Evolutionary conservation across 179 eudicot genomes (phyloP).

Genomic region (Amaranthus tricolor): DNA sequence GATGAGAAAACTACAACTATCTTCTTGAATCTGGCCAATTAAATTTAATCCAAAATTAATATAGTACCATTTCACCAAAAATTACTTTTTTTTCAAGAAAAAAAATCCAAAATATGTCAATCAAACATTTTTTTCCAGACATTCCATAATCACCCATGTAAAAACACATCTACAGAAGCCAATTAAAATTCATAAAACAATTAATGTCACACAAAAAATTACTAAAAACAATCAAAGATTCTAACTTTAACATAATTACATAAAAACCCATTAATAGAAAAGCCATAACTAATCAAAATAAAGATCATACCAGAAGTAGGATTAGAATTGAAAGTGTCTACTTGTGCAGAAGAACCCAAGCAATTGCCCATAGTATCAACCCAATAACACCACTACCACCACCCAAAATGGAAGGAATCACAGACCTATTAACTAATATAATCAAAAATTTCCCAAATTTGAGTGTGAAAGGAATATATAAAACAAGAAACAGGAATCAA

Average conservation of each 20-base stretch:
- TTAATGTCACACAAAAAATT: background rate
- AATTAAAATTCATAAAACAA: background rate
- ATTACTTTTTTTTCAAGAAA: no score
- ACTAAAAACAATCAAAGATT: slow-evolving; percentile 18
- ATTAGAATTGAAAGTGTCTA: slow-evolving; percentile 39
- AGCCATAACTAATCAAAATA: background rate
- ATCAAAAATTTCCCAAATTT: background rate
- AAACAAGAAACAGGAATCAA: background rate
- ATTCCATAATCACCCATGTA: no score
- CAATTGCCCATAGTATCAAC: slow-evolving; percentile 53
- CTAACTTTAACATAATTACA: background rate
- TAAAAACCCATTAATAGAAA: slow-evolving; percentile 16
- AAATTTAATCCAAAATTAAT: background rate
- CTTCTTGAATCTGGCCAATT: background rate
- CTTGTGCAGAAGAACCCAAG: slow-evolving; percentile 52
- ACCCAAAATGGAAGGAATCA: background rate
- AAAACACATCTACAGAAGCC: no score
- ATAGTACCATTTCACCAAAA: background rate
- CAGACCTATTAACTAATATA: background rate
- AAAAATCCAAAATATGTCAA: background rate
- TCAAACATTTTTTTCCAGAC: background rate
- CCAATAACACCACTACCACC: background rate
- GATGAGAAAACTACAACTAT: background rate
- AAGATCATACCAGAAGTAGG: slow-evolving; percentile 41
- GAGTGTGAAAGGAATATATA: slow-evolving; percentile 17